Base-by-base conservation (phyloP, 352 stramenopile genomes). In the Globisporangium orthogonon region DNA sequence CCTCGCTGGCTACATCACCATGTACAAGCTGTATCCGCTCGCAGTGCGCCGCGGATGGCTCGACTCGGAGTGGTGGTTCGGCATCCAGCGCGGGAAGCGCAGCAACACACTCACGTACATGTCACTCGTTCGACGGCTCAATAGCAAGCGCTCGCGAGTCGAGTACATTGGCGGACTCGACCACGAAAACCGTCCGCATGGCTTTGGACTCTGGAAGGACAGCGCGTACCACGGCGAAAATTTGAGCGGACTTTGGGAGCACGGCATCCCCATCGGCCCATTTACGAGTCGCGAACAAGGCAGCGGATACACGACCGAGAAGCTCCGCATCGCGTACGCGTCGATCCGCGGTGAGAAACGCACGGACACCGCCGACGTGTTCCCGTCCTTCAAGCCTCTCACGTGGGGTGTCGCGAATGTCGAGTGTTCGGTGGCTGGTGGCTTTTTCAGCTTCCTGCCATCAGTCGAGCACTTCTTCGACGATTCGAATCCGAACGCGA, bases 211-310 rank as follows among this genome's bases (percentile, higher is more conserved):
- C 10, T 87, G 77, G 77, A 67, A 62, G 6, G 77, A 87, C 58
- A 71, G 75, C 56, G 48, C 58, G 7, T 84, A 73, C 45, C 62
- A 82, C 35, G 77, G 77, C 40, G 77, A 87, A 48, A 70, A 78
- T 17, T 51, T 86, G 29, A 83, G 62, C 2, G 72, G 75, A 0
- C 67, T 55, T 11, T 87, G 72, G 72, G 53, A 67, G 7, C 53
- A 86, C 48, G 77, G 77, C n/a, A 54, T 65, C 23, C 75, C 77
- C 15, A 60, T 84, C 35, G 77, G 73, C 11, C 77, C 77, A n/a
- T 86, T 85, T 50, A 58, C 44, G 10, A 84, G 69, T 15, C 58
- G 72, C 23, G 63, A 83, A 18, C 80, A 83, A 35, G 67, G 67
- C 14, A 85, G 44, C 14, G 77, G 71, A 18, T 67, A 67, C 58